Base-by-base conservation (phyloP, 1,284 basidiomycete species). In the Leccinum solheimii region DNA sequence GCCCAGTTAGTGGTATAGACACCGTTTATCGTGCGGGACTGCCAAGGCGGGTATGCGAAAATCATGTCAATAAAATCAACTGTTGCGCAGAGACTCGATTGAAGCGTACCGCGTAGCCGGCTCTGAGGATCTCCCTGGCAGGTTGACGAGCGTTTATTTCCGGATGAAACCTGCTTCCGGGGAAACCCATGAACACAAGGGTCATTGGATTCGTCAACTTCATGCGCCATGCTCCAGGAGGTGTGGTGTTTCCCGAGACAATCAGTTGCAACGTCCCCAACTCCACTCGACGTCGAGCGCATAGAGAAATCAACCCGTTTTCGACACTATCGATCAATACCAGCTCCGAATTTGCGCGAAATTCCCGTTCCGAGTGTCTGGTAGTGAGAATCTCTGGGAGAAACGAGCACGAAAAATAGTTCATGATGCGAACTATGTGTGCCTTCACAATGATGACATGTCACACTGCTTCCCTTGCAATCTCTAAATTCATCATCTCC, bases 1-100 rank as follows among this genome's bases (percentile, higher is more conserved):
- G 36, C 68, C 68, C 21, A 58, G 21, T 19, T 21, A 58, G 43
- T 19, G 60, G 67, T 69, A 68, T 34, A 60, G 53, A 26, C 45
- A 16, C 70, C 67, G 70, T 26, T 32, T 53, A 53, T 60, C 63
- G 59, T 40, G 63, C 13, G 45, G 32, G 50, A 36, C 49, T 45
- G 50, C 51, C 43, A 32, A 55, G 57, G 32, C 27, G 38, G 32
- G 14, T 38, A 13, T 58, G 38, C 30, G 27, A 62, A 57, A 58
- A 32, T 45, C 7, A 30, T 71, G 62, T 26, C 51, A 34, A 52
- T 49, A 57, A 30, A 45, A 58, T 52, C 11, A 7, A 11, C 30
- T 26, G n/a, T 58, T 9, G 48, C 26, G 11, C 36, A 30, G 36
- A 27, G 23, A 21, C 19, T 32, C 50, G 16, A 59, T 43, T 40